Evolutionary conservation across 768 basidiomycete genomes (phyloP), one percentile per base, ranked within the genome.

Genomic region (Trametes sanguinea): DNA sequence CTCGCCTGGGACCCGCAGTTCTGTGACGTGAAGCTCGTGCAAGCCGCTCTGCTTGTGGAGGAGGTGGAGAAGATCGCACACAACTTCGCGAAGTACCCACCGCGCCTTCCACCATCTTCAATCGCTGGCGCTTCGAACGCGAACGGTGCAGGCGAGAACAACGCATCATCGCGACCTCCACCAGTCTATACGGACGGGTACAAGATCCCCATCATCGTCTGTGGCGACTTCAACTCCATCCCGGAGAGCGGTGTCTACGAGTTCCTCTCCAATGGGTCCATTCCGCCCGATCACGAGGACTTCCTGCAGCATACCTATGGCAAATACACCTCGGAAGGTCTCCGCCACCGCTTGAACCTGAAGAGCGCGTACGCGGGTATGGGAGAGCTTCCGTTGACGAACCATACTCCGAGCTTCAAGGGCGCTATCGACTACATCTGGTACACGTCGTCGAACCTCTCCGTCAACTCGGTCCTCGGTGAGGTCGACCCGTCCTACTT

Each of bases 21-120:
- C 77, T 80, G 92, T 53, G 97, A 99, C 73, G 97, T 99, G 77
- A 99, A 99, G 77, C 85, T 99, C 65, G 94, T 98, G 6, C 97
- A 99, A 72, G 85, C 83, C n/a, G 95, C 94, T 4, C 81, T 98
- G 64, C 79, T 98, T 51, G 78, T 97, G 62, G 96, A 98, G 62
- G 95, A 98, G 74, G 77, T 97, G 17, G 91, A 94, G 78, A 96
- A 95, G 82, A 86, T 93, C 54, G 89, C 89, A 1, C 81, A 85
- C 56, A 85, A 83, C 69, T 98, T 98, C 73, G 88, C 94, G 40
- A 87, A 83, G 69, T 86, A 95, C 47, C 95, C 96, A 8, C 83
- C 89, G 1, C 80, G 81, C 33, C 77, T 82, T 2, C 84, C 85
- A 6, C 76, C 82, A 7, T 60, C 66, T 27, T 71, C 72, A 45